Conservation (phyloP, 2,329 filamentous ascomycete species). For the Claviceps sp. region DNA sequence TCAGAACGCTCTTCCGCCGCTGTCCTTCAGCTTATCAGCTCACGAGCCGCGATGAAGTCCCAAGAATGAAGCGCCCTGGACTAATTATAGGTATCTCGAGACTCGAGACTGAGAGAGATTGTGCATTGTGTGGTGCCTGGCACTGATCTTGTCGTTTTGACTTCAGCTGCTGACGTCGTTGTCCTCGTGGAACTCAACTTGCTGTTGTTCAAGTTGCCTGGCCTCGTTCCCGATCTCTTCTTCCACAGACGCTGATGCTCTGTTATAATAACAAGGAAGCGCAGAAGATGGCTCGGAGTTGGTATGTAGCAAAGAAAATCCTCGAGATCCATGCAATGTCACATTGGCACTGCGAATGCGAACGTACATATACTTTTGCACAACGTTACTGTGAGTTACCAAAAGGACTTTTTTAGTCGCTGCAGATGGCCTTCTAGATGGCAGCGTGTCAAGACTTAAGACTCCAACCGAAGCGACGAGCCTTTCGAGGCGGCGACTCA, state of each 20-base stretch:
- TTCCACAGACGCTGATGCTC: not conserved
- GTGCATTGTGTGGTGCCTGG: no score
- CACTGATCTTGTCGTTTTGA: no score
- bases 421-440: not conserved
- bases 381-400: no score
- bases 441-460: not conserved
- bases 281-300: not conserved
- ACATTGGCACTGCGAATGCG: not conserved
- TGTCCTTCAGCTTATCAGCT: not conserved
- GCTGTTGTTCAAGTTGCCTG: not conserved
- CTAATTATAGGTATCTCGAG: no score
- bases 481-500: not conserved
- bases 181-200: not conserved
- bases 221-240: no score
- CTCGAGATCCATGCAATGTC: not conserved
- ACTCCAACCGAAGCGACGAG: not conserved
- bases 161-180: not conserved
- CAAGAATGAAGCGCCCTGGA: not conserved
- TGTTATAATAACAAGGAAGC: not conserved
- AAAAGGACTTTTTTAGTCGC: no score
- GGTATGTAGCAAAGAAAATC: no score
- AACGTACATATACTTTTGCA: no score
- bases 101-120: no score
- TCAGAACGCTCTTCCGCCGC: no score
- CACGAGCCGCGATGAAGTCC: not conserved